Evolutionary conservation across 129 eudicot genomes (phyloP).

Genomic region (Gnaphalium uliginosum): DNA sequence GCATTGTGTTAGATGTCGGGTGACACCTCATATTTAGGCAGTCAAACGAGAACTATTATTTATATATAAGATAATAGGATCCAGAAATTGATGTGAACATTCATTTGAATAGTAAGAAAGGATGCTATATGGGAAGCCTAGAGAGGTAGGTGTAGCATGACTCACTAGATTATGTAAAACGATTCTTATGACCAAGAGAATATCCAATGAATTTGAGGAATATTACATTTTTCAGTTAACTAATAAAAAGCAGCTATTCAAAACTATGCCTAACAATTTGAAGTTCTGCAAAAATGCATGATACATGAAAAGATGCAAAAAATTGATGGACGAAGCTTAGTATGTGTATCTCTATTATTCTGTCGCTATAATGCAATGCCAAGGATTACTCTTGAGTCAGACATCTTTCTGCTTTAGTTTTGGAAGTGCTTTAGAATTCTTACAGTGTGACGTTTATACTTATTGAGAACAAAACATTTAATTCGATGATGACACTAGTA

Average conservation of each 20-base stretch:
- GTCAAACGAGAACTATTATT: no score
- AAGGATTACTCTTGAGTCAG: not conserved
- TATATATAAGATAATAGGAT: no score
- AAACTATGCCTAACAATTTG: not conserved
- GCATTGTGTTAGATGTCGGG: no score
- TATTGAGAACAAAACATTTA: not conserved
- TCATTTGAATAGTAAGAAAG: no score
- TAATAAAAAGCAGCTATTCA: not conserved
- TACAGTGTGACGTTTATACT: not conserved
- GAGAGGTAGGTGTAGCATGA: not conserved
- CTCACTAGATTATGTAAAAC: not conserved
- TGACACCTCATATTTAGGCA: no score
- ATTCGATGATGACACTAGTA: not conserved
- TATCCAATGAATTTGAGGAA: not conserved
- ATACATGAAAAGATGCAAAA: not conserved
- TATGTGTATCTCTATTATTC: no score
- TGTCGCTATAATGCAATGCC: not conserved
- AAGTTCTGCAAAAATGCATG: not conserved
- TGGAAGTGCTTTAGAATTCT: not conserved
- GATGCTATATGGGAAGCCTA: not conserved
- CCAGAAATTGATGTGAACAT: no score
- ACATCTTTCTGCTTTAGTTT: not conserved
- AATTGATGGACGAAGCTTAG: not conserved
- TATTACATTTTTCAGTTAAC: not conserved
- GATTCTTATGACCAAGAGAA: not conserved